A percentile compares a stretch with the other conserved stretches of the same genome.
phyloP scores from a whole-genome alignment of 2,329 filamentous ascomycete genomes.

The Cladosporium colombiae region DNA sequence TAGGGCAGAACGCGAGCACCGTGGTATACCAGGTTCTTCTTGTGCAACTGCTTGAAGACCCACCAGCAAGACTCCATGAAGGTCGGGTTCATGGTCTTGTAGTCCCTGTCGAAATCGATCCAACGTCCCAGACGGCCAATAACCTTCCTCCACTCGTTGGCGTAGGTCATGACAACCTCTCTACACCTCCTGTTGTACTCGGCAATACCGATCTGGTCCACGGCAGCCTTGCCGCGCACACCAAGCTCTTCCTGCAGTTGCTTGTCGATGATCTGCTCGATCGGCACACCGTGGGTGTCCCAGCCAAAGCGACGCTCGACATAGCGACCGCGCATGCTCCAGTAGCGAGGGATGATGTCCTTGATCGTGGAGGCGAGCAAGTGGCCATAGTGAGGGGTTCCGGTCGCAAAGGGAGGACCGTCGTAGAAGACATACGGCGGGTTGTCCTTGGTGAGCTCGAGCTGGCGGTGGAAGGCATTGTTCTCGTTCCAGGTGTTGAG shows the following conservation, averaged over 20 bases:
- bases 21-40: conserved; percentile 86
- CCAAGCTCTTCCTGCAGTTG: conserved; percentile 64
- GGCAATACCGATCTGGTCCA: conserved; percentile 79
- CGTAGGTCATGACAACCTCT: conserved; percentile 90
- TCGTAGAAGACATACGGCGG: conserved; percentile 92
- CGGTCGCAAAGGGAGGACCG: conserved; percentile 59
- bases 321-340: conserved; percentile 94
- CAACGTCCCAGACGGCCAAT: conserved; percentile 88
- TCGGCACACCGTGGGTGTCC: conserved; percentile 92
- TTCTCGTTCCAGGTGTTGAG: conserved; percentile 89
- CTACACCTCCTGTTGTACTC: conserved; percentile 91
- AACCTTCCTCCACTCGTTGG: conserved; percentile 81
- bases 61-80: conserved; percentile 98
- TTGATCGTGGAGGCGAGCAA: conserved; percentile 92
- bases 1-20: conserved; percentile 94
- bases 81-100: conserved; percentile 94
- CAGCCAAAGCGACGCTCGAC: conserved; percentile 92
- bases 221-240: conserved; percentile 83
- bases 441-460: conserved; percentile 80
- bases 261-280: conserved; percentile 98
- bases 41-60: conserved; percentile 91
- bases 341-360: conserved; percentile 93
- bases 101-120: conserved; percentile 98
- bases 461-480: conserved; percentile 84
- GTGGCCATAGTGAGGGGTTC: conserved; percentile 70